These are phyloP conservation scores for Thuidium tamariscinum DNA, from an alignment of 225 moss, liverwort and hornwort genomes.

Conservation along the genomic window DNA sequence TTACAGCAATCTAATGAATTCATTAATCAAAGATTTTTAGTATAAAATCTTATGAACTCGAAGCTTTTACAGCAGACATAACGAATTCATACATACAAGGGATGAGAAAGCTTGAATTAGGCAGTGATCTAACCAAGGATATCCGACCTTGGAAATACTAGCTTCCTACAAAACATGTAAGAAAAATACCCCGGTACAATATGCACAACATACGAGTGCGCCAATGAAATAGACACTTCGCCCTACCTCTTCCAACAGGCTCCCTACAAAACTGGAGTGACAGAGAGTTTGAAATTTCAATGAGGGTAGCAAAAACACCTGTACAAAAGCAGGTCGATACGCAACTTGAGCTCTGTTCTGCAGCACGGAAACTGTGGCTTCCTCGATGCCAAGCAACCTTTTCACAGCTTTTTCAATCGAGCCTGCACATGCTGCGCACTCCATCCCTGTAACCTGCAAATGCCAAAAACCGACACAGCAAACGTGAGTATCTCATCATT, in stretches of 20 bases:
- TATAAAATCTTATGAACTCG: not conserved
- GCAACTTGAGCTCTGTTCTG: conserved; percentile 86
- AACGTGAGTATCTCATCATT: not conserved
- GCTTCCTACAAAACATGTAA: not conserved
- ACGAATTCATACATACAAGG: not conserved
- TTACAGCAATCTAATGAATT: not conserved
- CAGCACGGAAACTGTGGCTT: conserved; percentile 76
- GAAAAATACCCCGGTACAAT: not conserved
- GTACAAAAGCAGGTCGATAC: conserved; percentile 65
- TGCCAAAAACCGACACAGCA: not conserved
- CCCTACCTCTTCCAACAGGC: not conserved
- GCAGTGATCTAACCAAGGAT: not conserved
- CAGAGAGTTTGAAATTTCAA: not conserved
- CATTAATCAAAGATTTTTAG: not conserved
- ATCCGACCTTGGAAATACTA: not conserved
- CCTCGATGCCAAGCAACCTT: conserved; percentile 77
- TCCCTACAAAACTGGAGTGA: not conserved
- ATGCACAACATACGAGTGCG: not conserved
- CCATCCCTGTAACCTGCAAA: conserved; percentile 74
- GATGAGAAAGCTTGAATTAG: not conserved
- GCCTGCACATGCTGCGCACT: conserved; percentile 82
- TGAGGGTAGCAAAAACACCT: conserved; percentile 17
- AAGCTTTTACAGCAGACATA: not conserved
- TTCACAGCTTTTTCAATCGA: conserved; percentile 97
- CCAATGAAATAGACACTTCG: not conserved